These are phyloP conservation scores for Phytophthora pinifolia DNA, from an alignment of 352 stramenopile genomes.

Conservation along the genomic window DNA sequence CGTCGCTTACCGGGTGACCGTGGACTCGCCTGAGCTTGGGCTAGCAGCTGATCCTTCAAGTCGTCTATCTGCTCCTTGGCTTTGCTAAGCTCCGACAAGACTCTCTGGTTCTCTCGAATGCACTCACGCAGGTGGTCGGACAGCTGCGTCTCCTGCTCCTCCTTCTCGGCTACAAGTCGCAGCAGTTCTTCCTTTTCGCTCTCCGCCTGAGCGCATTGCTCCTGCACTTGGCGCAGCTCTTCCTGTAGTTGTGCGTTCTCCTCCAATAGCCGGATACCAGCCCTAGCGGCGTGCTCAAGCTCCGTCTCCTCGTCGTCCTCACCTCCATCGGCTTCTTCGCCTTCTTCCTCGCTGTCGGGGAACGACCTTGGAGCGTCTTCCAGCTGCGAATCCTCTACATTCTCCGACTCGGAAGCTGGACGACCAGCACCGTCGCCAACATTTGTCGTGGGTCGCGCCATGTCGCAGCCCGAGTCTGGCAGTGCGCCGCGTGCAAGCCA, in stretches of 20 bases:
- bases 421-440: not conserved
- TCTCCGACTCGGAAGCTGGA: constrained; percentile 3
- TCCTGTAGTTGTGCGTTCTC: constrained; percentile 71
- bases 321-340: constrained; percentile 24
- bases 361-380: constrained; percentile 20
- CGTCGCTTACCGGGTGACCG: constrained; percentile 32
- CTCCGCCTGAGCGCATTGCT: constrained; percentile 37
- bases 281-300: constrained; percentile 58
- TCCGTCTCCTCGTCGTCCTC: constrained; percentile 43
- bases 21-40: constrained; percentile 11
- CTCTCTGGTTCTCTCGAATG: constrained; percentile 58
- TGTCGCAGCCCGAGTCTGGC: not conserved
- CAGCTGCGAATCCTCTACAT: constrained; percentile 16
- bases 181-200: constrained; percentile 42
- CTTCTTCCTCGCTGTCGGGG: constrained; percentile 24
- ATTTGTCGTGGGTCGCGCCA: constrained; percentile 8
- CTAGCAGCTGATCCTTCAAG: constrained; percentile 27
- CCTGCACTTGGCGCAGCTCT: constrained; percentile 49
- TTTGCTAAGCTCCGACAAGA: constrained; percentile 47
- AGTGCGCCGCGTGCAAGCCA: not conserved
- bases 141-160: constrained; percentile 36
- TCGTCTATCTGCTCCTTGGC: constrained; percentile 35
- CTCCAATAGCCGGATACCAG: constrained; percentile 66
- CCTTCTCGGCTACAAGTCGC: constrained; percentile 42
- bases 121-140: constrained; percentile 49